These are phyloP conservation scores for Sarocladium strictum DNA, from an alignment of 2,329 filamentous ascomycete species.

Conservation along the genomic window DNA sequence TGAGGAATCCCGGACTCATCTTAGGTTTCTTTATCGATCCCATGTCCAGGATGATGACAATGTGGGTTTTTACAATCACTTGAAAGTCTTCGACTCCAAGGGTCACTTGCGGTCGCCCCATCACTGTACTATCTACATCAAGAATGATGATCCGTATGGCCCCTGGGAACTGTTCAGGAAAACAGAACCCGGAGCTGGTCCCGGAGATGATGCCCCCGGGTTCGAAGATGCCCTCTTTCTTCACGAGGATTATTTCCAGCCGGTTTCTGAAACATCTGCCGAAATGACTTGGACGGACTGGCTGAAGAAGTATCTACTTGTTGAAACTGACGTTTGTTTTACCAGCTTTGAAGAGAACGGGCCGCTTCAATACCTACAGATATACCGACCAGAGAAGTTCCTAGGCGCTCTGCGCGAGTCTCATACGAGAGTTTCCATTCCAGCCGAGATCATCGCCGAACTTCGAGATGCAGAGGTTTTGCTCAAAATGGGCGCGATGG, in stretches of 20 bases:
- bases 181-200: neutral
- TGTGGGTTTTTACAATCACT: neutral
- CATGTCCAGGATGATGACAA: neutral
- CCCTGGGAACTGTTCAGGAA: neutral
- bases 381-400: neutral
- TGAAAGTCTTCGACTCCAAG: neutral
- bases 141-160: neutral
- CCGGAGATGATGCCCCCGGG: constrained; percentile 2
- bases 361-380: neutral
- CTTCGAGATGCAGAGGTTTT: neutral
- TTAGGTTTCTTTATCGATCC: constrained; percentile 12
- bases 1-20: neutral
- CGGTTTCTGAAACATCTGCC: neutral
- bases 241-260: neutral
- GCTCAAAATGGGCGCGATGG: neutral
- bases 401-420: neutral
- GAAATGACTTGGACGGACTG: neutral
- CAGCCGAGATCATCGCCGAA: neutral
- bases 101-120: neutral
- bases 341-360: neutral
- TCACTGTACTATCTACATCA: neutral
- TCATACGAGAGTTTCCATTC: neutral
- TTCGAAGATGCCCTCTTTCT: neutral
- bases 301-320: neutral
- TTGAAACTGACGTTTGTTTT: neutral